Conservation (phyloP, 345 rosid species). For the Arabidopsis arenosa region DNA sequence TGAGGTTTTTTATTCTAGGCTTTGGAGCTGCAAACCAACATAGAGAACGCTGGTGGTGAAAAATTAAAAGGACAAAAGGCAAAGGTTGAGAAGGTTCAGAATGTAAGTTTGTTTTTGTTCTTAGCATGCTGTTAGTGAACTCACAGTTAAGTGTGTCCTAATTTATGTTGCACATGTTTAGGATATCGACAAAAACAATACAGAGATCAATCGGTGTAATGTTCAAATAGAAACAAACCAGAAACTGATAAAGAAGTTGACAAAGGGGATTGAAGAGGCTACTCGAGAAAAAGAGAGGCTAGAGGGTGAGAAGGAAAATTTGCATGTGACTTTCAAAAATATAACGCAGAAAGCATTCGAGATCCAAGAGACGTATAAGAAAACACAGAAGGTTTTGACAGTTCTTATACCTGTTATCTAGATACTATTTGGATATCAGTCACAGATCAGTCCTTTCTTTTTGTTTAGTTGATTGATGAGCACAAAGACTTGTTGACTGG, state of each 20-base stretch:
- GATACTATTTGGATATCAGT: slow-evolving; percentile 24
- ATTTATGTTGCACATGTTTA: slow-evolving; percentile 44
- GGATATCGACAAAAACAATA: slow-evolving; percentile 86
- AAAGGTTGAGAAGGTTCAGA: slow-evolving; percentile 83
- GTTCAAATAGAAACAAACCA: slow-evolving; percentile 87
- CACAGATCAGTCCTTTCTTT: slow-evolving; percentile 8
- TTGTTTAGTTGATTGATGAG: slow-evolving; percentile 72
- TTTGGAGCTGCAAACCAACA: slow-evolving; percentile 74
- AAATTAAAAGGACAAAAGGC: slow-evolving; percentile 73
- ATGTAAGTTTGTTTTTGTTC: slow-evolving; percentile 62
- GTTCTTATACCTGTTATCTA: slow-evolving; percentile 23
- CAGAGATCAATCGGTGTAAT: slow-evolving; percentile 88
- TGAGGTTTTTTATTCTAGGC: slow-evolving; percentile 55
- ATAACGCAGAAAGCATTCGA: slow-evolving; percentile 81
- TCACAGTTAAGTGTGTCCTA: slow-evolving; percentile 29
- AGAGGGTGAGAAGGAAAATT: slow-evolving; percentile 70
- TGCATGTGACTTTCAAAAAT: slow-evolving; percentile 63
- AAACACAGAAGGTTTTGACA: slow-evolving; percentile 69
- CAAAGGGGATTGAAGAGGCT: slow-evolving; percentile 83
- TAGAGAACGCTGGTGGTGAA: slow-evolving; percentile 95
- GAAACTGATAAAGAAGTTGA: slow-evolving; percentile 85
- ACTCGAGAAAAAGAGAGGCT: slow-evolving; percentile 77
- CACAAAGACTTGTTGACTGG: slow-evolving; percentile 69
- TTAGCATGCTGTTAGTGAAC: slow-evolving; percentile 23
- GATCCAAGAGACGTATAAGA: slow-evolving; percentile 83